Evolutionary conservation across 768 basidiomycete species (phyloP).

Genomic region (Candolleomyces eurysporus): DNA sequence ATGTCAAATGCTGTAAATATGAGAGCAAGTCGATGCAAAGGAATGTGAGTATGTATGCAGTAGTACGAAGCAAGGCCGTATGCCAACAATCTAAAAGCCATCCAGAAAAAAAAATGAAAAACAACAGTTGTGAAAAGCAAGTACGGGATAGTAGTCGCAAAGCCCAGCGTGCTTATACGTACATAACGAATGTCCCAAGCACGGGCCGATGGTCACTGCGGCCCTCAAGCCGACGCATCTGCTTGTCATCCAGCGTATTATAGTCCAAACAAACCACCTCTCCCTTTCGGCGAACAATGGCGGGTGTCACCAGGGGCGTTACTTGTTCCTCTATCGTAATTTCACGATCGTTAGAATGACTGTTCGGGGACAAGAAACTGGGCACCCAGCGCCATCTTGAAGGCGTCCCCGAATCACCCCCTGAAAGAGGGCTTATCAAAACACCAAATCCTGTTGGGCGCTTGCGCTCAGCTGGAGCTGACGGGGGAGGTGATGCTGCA

Average conservation of each 20-base stretch:
- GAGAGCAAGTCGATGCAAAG: too few species aligned
- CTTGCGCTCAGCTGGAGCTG: conserved; percentile 13
- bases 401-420: conserved; percentile 18
- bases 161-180: conserved; percentile 37
- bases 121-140: background rate
- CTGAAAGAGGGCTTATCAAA: conserved; percentile 15
- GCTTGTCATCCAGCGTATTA: conserved; percentile 68
- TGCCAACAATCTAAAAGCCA: too few species aligned
- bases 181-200: conserved; percentile 74
- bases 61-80: too few species aligned
- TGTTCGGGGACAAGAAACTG: conserved; percentile 40
- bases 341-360: conserved; percentile 1
- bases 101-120: background rate
- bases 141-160: too few species aligned
- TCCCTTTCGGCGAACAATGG: conserved; percentile 45
- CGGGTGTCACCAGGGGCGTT: conserved; percentile 16
- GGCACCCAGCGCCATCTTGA: conserved; percentile 53
- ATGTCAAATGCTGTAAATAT: too few species aligned
- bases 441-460: conserved; percentile 15
- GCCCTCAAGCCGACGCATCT: conserved; percentile 74
- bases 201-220: conserved; percentile 85
- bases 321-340: conserved; percentile 7
- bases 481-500: conserved; percentile 10
- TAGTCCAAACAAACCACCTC: conserved; percentile 75
- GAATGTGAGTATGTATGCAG: too few species aligned